Evolutionary conservation across 2,329 filamentous ascomycete genomes (phyloP).

Genomic region (Aspergillus niger): DNA sequence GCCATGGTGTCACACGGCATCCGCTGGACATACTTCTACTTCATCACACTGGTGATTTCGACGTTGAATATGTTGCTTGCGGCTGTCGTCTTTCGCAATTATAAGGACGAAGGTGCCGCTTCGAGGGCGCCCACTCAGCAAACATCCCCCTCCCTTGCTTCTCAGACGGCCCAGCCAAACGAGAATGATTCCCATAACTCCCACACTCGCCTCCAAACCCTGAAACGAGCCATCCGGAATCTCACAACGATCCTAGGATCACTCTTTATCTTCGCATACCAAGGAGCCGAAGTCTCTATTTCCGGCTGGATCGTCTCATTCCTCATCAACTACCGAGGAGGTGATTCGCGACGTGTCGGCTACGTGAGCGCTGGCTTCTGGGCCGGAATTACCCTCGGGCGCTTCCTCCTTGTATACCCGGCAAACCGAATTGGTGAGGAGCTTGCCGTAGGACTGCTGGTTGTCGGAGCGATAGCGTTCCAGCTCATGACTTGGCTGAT

Average conservation of each 20-base stretch:
- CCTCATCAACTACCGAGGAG: constrained; percentile 70
- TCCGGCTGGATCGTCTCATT: constrained; percentile 88
- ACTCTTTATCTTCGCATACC: constrained; percentile 82
- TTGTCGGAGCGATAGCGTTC: constrained; percentile 64
- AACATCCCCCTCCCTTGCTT: constrained; percentile 10
- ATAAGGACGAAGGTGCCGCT: constrained; percentile 62
- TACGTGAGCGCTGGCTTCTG: constrained; percentile 74
- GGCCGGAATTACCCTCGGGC: constrained; percentile 73
- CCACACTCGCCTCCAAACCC: constrained; percentile 26
- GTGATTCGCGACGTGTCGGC: constrained; percentile 70
- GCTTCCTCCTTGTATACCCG: constrained; percentile 69
- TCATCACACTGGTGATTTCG: constrained; percentile 63
- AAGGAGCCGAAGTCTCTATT: constrained; percentile 80
- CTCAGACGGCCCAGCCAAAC: constrained; percentile 25
- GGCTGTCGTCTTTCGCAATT: constrained; percentile 69
- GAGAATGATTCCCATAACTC: constrained; percentile 18
- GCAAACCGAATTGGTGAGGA: constrained; percentile 71
- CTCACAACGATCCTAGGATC: constrained; percentile 71
- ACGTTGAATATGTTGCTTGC: constrained; percentile 59
- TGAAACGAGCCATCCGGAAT: constrained; percentile 54
- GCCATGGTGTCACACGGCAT: constrained; percentile 64
- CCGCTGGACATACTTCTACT: constrained; percentile 72
- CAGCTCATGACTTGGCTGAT: constrained; percentile 78
- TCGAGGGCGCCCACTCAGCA: constrained; percentile 34
- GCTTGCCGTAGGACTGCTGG: constrained; percentile 64